Conservation (phyloP, 176 grass and related monocot genomes). For the Coix lacrymajobi region DNA sequence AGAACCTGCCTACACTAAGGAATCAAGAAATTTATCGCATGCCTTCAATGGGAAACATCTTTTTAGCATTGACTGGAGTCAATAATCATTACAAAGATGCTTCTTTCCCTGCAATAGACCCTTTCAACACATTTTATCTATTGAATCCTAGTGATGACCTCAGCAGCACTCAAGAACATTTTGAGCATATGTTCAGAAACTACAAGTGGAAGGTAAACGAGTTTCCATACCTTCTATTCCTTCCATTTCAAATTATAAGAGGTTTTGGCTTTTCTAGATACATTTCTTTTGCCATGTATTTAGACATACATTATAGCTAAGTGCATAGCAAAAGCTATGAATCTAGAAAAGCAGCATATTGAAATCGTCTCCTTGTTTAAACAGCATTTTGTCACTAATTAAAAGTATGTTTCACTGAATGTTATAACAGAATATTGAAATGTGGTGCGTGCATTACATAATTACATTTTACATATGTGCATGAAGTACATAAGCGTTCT, state of each 20-base stretch:
- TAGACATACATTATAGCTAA: too few species aligned
- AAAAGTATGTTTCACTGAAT: not conserved
- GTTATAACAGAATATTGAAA: too few species aligned
- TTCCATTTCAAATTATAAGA: too few species aligned
- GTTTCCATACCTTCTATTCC: too few species aligned
- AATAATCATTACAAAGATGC: constrained; percentile 33
- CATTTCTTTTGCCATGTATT: too few species aligned
- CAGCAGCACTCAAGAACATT: constrained; percentile 52
- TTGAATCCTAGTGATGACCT: constrained; percentile 78
- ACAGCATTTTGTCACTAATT: not conserved
- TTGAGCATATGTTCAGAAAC: constrained; percentile 52
- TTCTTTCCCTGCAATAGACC: constrained; percentile 62
- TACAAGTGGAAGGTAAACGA: constrained; percentile 64
- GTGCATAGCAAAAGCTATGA: too few species aligned
- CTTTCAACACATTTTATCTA: constrained; percentile 64
- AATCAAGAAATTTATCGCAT: constrained; percentile 90
- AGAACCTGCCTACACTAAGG: constrained; percentile 69
- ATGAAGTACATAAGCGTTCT: too few species aligned
- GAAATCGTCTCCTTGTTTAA: too few species aligned
- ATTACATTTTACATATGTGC: too few species aligned
- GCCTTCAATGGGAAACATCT: constrained; percentile 59
- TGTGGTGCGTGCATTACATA: too few species aligned
- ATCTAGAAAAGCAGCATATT: too few species aligned
- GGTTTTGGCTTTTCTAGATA: too few species aligned
- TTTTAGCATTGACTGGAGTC: constrained; percentile 47